phyloP scores from a whole-genome alignment of 2,329 filamentous ascomycete species.

The Beauveria medogensis region DNA sequence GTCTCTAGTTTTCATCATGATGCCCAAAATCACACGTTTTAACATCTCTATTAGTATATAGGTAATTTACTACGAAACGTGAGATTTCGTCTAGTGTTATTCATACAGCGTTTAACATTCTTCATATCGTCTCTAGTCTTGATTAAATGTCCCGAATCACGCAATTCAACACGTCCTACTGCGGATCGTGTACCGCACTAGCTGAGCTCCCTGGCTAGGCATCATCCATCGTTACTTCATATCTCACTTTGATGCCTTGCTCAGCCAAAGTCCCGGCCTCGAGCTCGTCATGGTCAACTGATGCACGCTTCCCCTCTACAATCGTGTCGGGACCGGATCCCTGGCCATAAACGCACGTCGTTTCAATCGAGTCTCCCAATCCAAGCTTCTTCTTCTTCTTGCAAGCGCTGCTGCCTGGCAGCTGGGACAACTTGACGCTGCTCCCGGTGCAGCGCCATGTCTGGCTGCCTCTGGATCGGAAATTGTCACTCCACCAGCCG shows the following conservation, averaged over 20 bases:
- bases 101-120: no score
- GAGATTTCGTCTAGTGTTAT: no score
- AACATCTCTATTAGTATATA: no score
- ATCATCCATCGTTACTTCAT: background rate
- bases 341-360: background rate
- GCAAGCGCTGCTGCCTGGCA: background rate
- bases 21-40: no score
- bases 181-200: no score
- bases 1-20: no score
- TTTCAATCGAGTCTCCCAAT: background rate
- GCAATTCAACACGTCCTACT: no score
- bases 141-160: no score
- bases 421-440: background rate
- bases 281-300: background rate
- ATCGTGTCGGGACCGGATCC: background rate
- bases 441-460: background rate
- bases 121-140: no score
- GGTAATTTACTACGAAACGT: no score
- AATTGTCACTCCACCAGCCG: conserved; percentile 7
- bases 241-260: background rate
- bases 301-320: background rate
- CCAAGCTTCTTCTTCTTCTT: background rate
- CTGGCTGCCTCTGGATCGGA: background rate
- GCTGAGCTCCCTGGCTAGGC: background rate
- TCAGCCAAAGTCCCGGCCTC: background rate